These are phyloP conservation scores for Podosphaera xanthii DNA, from an alignment of 2,329 filamentous ascomycete species.

Conservation along the genomic window DNA sequence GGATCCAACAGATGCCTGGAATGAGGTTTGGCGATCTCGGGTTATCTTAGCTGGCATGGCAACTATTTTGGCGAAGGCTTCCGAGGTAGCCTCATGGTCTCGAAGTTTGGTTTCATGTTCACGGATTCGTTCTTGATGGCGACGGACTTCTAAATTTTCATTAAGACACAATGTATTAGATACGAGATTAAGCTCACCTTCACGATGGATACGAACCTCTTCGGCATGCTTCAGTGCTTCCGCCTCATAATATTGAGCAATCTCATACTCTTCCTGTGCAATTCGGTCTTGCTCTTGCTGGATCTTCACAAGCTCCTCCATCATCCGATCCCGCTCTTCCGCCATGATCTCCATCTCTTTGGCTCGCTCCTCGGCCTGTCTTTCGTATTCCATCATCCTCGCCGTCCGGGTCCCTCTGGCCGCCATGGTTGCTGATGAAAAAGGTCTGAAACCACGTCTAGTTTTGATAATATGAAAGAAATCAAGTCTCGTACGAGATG, in stretches of 20 bases:
- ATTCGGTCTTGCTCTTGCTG: constrained; percentile 12
- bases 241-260: constrained; percentile 15
- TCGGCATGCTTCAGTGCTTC: constrained; percentile 15
- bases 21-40: constrained; percentile 10
- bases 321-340: constrained; percentile 13
- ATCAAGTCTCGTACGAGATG: neutral
- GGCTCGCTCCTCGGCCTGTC: constrained; percentile 14
- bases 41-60: constrained; percentile 14
- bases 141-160: constrained; percentile 9
- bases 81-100: constrained; percentile 13
- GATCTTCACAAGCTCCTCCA: constrained; percentile 9
- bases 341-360: constrained; percentile 11
- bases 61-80: constrained; percentile 15
- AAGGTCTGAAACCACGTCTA: neutral
- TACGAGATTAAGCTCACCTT: constrained; percentile 5
- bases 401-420: constrained; percentile 13
- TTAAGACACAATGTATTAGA: neutral
- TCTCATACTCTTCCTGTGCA: constrained; percentile 16
- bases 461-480: neutral
- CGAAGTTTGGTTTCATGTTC: constrained; percentile 8
- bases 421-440: constrained; percentile 2
- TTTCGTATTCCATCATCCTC: constrained; percentile 14
- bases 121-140: constrained; percentile 11
- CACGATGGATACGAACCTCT: constrained; percentile 13
- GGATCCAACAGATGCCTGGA: constrained; percentile 4